Base-by-base conservation (phyloP, 2,329 filamentous ascomycete genomes). In the Hypoxylon sp. region DNA sequence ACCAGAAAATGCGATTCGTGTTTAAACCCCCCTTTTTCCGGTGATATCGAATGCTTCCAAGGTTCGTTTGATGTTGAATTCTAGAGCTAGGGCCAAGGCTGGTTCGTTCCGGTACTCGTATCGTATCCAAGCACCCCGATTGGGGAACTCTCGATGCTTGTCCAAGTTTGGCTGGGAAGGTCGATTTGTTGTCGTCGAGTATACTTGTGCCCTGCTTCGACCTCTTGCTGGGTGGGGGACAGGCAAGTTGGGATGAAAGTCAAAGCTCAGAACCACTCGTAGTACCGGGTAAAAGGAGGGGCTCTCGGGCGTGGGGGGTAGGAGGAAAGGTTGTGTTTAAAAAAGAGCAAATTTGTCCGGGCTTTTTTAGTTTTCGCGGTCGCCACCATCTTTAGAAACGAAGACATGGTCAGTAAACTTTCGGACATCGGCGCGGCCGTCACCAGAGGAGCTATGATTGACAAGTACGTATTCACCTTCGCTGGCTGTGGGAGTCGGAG, bases 401-500 rank as follows among this genome's bases (percentile, higher is more conserved):
- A 80, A 72, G 49, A 80, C 78, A 79, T 78, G 78, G 81, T 82
- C 79, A 82, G 81, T 76, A 80, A 79, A 76, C 69, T 74, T 79
- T 75, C 74, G 75, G 71, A 75, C 77, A 72, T 77, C 76, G 74
- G 76, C 68, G 69, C 72, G 72, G 74, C 69, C 71, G 68, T 75
- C 72, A 73, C 56, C 58, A 69, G 67, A 71, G 69, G 72, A 71
- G 67, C 67, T 74, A 72, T 70, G 67, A 60, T 75, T 75, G 69
- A 75, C 77, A 74, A 80, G 76, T 74, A 80, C 79, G 79, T 84
- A 85, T 84, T 88, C 84, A 88, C 86, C 86, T 87, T 89, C 87
- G 82, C 86, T 88, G 79, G 84, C 85, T 72, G 85, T 85, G 53
- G 87, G 87, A 56, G 86, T 89, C 60, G 86, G 86, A 75, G 86